Percentiles rank a stretch among this genome's conserved stretches.
Evolutionary conservation across 1,139 yeast genomes (phyloP).

Genomic region (Diutina scorzettiae): DNA sequence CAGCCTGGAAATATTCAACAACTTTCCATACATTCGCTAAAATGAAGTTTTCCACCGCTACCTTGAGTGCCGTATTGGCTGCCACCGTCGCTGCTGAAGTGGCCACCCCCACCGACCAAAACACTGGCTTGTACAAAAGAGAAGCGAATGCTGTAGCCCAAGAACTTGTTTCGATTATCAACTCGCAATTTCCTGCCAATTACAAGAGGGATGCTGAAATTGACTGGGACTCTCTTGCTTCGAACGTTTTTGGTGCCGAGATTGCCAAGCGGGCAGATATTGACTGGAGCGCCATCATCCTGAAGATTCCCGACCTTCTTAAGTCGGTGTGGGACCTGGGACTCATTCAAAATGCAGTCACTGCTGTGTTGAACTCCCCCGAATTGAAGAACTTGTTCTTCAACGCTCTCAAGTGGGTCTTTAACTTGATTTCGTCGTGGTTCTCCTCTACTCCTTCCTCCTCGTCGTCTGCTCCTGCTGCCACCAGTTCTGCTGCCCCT

Average conservation of each 20-base stretch:
- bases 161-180: background rate
- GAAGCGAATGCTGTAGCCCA: background rate
- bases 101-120: background rate
- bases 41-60: slow-evolving; percentile 3
- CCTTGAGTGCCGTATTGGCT: slow-evolving; percentile 1
- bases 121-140: background rate
- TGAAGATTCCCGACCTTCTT: background rate
- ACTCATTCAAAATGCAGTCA: background rate
- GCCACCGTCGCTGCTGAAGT: slow-evolving; percentile 3
- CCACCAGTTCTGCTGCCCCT: background rate
- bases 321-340: slow-evolving; percentile 2
- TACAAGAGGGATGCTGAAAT: background rate
- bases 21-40: slow-evolving; percentile 1
- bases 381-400: background rate
- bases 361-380: background rate
- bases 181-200: background rate
- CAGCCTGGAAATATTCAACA: no score
- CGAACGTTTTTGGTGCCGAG: background rate
- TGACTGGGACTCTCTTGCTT: no score
- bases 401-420: slow-evolving; percentile 3
- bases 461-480: background rate
- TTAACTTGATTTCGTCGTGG: background rate
- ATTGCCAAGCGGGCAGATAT: background rate
- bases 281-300: slow-evolving; percentile 1
- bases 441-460: background rate